Evolutionary conservation across 2,329 filamentous ascomycete species (phyloP).

Genomic region (Eutypa lata): DNA sequence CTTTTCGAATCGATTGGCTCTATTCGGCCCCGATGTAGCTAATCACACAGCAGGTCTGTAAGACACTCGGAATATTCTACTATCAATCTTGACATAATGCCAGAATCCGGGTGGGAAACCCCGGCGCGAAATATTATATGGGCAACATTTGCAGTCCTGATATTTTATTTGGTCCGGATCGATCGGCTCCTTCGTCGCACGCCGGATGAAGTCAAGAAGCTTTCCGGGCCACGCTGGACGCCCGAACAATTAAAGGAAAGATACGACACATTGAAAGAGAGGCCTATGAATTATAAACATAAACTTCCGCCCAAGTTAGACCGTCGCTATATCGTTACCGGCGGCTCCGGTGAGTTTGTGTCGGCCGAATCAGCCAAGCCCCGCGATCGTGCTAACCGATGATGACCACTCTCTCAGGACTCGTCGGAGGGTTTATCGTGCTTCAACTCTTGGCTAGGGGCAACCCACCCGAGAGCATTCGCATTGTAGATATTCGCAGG

Average conservation of each 20-base stretch:
- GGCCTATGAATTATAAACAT: slow-evolving; percentile 35
- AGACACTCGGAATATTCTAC: not conserved
- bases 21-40: not conserved
- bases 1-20: not conserved
- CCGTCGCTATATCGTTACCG: slow-evolving; percentile 43
- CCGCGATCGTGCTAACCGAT: not conserved
- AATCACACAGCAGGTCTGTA: not conserved
- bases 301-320: slow-evolving; percentile 37
- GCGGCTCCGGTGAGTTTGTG: slow-evolving; percentile 41
- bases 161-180: slow-evolving; percentile 34
- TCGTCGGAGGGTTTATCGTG: slow-evolving; percentile 54
- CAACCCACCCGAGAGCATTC: slow-evolving; percentile 46
- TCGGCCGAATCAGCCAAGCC: not conserved
- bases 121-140: not conserved
- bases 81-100: not conserved
- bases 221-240: slow-evolving; percentile 34
- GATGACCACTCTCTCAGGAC: slow-evolving; percentile 32
- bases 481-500: slow-evolving; percentile 49
- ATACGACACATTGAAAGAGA: slow-evolving; percentile 31
- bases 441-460: slow-evolving; percentile 51
- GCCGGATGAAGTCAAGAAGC: slow-evolving; percentile 32
- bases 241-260: slow-evolving; percentile 31
- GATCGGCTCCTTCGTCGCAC: slow-evolving; percentile 34
- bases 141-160: slow-evolving; percentile 7
- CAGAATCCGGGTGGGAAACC: not conserved